A percentile compares a stretch with the other conserved stretches of the same genome.
Evolutionary conservation across 257 asterid genomes (phyloP).

Genomic region (Anisodus tanguticus): DNA sequence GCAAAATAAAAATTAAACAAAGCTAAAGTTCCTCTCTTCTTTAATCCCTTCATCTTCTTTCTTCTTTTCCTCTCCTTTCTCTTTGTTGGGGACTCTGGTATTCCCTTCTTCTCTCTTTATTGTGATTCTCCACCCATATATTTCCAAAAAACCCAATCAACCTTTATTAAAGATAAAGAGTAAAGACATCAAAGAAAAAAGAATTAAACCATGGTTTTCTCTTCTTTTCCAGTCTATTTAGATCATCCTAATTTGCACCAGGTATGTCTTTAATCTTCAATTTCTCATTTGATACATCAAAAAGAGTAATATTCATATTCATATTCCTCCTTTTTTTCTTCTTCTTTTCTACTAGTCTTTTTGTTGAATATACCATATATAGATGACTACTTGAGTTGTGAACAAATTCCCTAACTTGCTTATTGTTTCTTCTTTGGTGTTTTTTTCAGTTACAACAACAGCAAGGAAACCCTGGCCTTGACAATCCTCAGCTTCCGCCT

Average conservation of each 20-base stretch:
- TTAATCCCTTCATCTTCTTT: slow-evolving; percentile 36
- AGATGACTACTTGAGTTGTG: slow-evolving; percentile 13
- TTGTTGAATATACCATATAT: slow-evolving; percentile 48
- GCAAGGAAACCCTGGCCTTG: slow-evolving; percentile 39
- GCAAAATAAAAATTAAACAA: slow-evolving; percentile 32
- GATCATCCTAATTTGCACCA: slow-evolving; percentile 61
- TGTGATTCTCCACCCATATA: slow-evolving; percentile 46
- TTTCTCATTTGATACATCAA: slow-evolving; percentile 20
- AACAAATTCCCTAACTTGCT: slow-evolving; percentile 18
- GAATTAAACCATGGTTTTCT: slow-evolving; percentile 46
- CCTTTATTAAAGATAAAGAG: slow-evolving; percentile 46
- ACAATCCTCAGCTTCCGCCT: slow-evolving; percentile 30
- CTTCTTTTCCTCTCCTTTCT: slow-evolving; percentile 33
- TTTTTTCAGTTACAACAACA: slow-evolving; percentile 46
- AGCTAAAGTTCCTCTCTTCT: slow-evolving; percentile 40
- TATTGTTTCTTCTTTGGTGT: background rate
- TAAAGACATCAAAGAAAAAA: slow-evolving; percentile 36
- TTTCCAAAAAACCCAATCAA: slow-evolving; percentile 46
- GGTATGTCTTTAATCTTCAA: slow-evolving; percentile 40
- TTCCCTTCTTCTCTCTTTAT: slow-evolving; percentile 37
- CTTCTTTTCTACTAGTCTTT: slow-evolving; percentile 36
- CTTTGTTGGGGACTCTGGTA: slow-evolving; percentile 41
- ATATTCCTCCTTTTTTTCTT: background rate
- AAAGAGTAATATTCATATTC: slow-evolving; percentile 48
- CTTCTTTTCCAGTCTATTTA: slow-evolving; percentile 58